phyloP scores from a whole-genome alignment of 805 yeast species.

The Yamadazyma endophytica region DNA sequence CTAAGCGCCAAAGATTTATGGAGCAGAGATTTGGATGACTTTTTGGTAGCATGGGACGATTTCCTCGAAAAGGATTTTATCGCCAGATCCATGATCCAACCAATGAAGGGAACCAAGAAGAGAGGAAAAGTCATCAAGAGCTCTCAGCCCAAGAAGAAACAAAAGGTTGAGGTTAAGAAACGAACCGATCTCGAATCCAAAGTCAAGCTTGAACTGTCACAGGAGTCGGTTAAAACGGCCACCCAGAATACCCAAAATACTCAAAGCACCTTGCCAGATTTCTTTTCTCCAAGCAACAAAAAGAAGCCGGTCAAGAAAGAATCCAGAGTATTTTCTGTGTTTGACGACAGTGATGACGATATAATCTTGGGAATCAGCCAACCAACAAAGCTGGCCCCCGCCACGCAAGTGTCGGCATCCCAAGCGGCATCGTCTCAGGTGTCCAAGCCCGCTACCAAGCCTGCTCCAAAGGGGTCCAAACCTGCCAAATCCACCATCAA shows the following conservation, averaged over 20 bases:
- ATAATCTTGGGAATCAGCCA: slow-evolving; percentile 17
- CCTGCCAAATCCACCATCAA: slow-evolving; percentile 2
- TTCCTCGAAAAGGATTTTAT: slow-evolving; percentile 65
- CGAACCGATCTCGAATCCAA: slow-evolving; percentile 1
- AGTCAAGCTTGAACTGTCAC: not conserved
- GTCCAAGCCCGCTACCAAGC: not conserved
- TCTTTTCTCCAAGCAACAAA: slow-evolving; percentile 14
- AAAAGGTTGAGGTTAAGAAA: slow-evolving; percentile 5
- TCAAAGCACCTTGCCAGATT: slow-evolving; percentile 13
- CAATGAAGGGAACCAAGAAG: slow-evolving; percentile 41
- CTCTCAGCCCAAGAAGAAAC: slow-evolving; percentile 14
- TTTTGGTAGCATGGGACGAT: slow-evolving; percentile 59
- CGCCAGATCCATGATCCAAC: slow-evolving; percentile 48
- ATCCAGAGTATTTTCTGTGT: slow-evolving; percentile 11
- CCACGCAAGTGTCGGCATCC: not conserved
- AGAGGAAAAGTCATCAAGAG: slow-evolving; percentile 18
- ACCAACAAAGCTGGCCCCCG: slow-evolving; percentile 16
- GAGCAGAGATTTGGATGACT: slow-evolving; percentile 77
- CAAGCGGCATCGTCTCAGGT: not conserved
- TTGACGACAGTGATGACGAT: slow-evolving; percentile 35
- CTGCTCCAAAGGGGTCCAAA: slow-evolving; percentile 2
- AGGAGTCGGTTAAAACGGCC: not conserved
- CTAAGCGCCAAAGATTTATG: slow-evolving; percentile 84
- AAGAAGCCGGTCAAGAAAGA: slow-evolving; percentile 3
- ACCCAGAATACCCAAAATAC: slow-evolving; percentile 6